Evolutionary conservation across 2,329 filamentous ascomycete genomes (phyloP), one percentile per base, ranked within the genome.

Genomic region (Arthrobotrys sinensis): DNA sequence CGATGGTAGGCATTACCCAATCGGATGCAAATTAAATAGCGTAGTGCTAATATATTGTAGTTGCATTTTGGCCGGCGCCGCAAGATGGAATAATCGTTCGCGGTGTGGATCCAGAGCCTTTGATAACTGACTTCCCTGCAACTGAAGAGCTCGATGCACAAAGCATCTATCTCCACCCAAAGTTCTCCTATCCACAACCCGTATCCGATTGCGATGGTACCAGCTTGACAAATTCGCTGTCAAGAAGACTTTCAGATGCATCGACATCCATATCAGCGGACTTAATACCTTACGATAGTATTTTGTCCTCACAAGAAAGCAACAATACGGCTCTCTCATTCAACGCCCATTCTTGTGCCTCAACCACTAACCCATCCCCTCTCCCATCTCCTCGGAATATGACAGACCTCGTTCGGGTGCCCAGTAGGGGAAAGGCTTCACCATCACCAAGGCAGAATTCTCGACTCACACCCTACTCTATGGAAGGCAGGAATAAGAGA

Each of bases 401-500:
- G 86, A 85, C 80, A 90, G 89, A 6, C 10, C 75, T 78, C 24
- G 75, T 72, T 34, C 60, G 75, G 24, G 75, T 78, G 10, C 75
- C 75, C 80, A 92, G 91, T 84, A 89, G 91, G 65, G 90, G 91
- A 21, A 88, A 91, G 46, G 90, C 91, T 11, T 93, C 91, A 53
- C 91, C 91, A 43, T 92, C 91, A 36, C 91, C 92, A 21, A 88
- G 80, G 19, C 75, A 79, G 19, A 66, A 79, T 36, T 78, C 91
- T 52, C 89, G 91, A 79, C 89, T 91, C 46, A 90, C 90, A 16
- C 92, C 92, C 0, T 93, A 93, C 84, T 90, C 86, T 63, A 87
- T 93, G 63, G 91, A 93, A 53, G 88, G 87, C 65, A 88, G 91
- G 79, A 90, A 87, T 83, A 93, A 93, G 86, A 87, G 92, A 80